These are phyloP conservation scores for Domatiomyces globalis DNA, from an alignment of 2,329 filamentous ascomycete species.

Conservation along the genomic window DNA sequence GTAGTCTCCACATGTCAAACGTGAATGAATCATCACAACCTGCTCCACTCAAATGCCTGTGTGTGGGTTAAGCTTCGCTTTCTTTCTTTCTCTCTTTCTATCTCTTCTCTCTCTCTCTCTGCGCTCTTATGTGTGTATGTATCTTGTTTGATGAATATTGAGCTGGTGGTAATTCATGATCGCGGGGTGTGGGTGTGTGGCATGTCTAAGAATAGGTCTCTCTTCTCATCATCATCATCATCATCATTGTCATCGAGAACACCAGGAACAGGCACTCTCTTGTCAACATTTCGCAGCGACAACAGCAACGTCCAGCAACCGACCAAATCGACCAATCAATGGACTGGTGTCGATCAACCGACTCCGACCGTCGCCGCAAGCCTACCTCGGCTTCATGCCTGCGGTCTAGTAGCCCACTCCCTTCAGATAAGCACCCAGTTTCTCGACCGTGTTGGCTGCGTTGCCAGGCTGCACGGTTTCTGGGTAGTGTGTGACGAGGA, in stretches of 20 bases:
- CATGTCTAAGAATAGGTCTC: not conserved
- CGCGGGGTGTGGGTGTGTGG: not conserved
- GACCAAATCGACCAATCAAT: not conserved
- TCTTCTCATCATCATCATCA: not conserved
- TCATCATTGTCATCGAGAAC: not conserved
- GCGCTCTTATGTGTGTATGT: not conserved
- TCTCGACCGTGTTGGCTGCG: constrained; percentile 64
- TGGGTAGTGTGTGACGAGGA: constrained; percentile 76
- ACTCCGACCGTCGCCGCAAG: not conserved
- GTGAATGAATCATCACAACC: not conserved
- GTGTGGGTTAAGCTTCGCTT: not conserved
- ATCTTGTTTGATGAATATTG: not conserved
- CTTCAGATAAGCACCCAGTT: constrained; percentile 76
- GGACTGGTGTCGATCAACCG: not conserved
- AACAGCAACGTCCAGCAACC: not conserved
- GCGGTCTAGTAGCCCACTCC: constrained; percentile 53
- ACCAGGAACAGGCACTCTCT: not conserved
- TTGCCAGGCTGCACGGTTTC: constrained; percentile 60
- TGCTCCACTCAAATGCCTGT: not conserved
- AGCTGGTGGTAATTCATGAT: not conserved
- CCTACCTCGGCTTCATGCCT: not conserved
- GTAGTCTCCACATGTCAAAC: not conserved
- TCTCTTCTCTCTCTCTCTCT: not conserved
- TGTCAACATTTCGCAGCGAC: not conserved
- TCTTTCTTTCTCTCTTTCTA: not conserved